A percentile compares a stretch with the other conserved stretches of the same genome.
Conservation (phyloP, 2,329 filamentous ascomycete genomes). For the Phialocephala sp. region DNA sequence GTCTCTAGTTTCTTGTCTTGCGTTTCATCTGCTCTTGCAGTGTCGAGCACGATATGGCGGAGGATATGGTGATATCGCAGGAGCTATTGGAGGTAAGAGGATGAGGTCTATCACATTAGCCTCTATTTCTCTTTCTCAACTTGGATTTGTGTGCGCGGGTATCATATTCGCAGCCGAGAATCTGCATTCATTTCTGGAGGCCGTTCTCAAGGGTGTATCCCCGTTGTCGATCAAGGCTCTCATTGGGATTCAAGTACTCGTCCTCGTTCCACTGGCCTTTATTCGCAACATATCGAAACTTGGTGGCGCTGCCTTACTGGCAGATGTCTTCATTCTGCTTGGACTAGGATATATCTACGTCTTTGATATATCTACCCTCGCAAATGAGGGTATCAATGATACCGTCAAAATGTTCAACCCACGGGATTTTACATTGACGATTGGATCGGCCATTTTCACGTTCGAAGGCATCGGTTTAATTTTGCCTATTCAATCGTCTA, state of each 20-base stretch:
- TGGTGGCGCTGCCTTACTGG: slow-evolving; percentile 88
- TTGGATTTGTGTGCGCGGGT: slow-evolving; percentile 91
- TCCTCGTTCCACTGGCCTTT: slow-evolving; percentile 90
- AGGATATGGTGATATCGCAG: slow-evolving; percentile 95
- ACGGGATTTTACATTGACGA: slow-evolving; percentile 92
- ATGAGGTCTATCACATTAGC: slow-evolving; percentile 84
- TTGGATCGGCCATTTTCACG: slow-evolving; percentile 96
- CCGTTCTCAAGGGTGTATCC: slow-evolving; percentile 83
- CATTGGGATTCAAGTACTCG: slow-evolving; percentile 89
- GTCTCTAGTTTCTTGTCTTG: slow-evolving; percentile 94
- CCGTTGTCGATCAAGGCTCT: slow-evolving; percentile 85
- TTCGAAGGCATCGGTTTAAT: slow-evolving; percentile 97
- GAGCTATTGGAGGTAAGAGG: slow-evolving; percentile 84
- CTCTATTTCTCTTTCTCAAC: slow-evolving; percentile 91
- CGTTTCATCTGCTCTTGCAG: slow-evolving; percentile 82
- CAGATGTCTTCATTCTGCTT: slow-evolving; percentile 89
- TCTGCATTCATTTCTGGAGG: slow-evolving; percentile 87
- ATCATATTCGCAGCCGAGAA: slow-evolving; percentile 97
- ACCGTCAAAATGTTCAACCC: slow-evolving; percentile 85
- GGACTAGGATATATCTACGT: slow-evolving; percentile 93
- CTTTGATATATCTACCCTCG: slow-evolving; percentile 85
- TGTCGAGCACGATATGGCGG: slow-evolving; percentile 63
- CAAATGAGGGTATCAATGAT: slow-evolving; percentile 75
- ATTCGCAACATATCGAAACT: slow-evolving; percentile 96
- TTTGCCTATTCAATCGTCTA: slow-evolving; percentile 95